These are phyloP conservation scores for Beauveria medogensis DNA, from an alignment of 2,329 filamentous ascomycete species.

Conservation along the genomic window DNA sequence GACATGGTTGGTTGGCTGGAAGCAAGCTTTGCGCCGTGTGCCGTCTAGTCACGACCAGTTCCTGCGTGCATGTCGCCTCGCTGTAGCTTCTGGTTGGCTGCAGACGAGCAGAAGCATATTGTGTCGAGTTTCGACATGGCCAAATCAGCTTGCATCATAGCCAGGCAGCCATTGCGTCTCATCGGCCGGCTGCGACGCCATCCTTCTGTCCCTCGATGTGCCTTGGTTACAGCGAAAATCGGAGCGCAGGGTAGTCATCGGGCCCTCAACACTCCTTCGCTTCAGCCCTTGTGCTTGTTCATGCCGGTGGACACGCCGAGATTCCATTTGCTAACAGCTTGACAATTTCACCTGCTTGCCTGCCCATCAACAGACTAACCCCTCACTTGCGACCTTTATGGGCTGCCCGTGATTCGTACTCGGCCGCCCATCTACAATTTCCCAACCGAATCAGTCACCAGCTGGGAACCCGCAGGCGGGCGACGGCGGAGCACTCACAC, in stretches of 20 bases:
- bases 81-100: neutral
- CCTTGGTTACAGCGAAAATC: neutral
- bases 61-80: neutral
- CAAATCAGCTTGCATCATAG: neutral
- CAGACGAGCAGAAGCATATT: neutral
- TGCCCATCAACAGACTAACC: neutral
- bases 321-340: neutral
- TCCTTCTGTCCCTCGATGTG: neutral
- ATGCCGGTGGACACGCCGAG: neutral
- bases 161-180: neutral
- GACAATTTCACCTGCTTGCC: neutral
- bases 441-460: neutral
- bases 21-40: neutral
- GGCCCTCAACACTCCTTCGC: neutral
- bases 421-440: neutral
- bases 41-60: neutral
- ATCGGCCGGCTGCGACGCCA: conserved; percentile 5
- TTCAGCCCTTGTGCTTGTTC: neutral
- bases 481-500: neutral
- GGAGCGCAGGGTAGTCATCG: neutral
- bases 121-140: neutral
- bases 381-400: neutral
- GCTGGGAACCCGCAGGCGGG: neutral
- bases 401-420: neutral
- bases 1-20: neutral